A percentile compares a stretch with the other conserved stretches of the same genome.
Conservation (phyloP, 345 rosid species). For the Eucalyptus urophylla region DNA sequence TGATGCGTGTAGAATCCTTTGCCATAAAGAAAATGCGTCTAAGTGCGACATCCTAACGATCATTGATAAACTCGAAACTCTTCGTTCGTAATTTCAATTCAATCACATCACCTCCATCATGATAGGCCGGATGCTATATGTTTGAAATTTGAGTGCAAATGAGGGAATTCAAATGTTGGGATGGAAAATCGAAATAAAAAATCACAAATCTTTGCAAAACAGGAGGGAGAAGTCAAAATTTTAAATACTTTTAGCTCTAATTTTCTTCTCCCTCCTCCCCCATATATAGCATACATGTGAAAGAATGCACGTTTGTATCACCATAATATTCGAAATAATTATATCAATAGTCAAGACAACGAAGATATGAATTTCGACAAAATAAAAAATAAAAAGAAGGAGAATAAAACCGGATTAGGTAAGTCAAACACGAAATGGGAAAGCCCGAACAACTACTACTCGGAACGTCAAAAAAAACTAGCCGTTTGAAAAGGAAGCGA, state of each 20-base stretch:
- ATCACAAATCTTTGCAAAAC: neutral
- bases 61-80: neutral
- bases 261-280: rapidly evolving
- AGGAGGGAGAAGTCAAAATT: rapidly evolving
- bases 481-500: slow-evolving; percentile 3
- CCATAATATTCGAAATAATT: neutral
- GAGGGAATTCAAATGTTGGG: neutral
- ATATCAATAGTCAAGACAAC: rapidly evolving
- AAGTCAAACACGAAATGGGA: neutral
- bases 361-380: neutral
- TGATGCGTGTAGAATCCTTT: neutral
- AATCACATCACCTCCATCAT: neutral
- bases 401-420: neutral
- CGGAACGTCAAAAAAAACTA: neutral
- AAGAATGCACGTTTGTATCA: neutral
- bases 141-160: neutral
- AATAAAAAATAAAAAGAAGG: neutral
- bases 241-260: neutral
- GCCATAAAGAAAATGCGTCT: neutral
- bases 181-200: neutral
- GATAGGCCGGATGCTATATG: rapidly evolving
- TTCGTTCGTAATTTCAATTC: rapidly evolving
- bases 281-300: neutral
- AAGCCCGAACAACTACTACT: neutral
- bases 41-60: neutral